A percentile compares a stretch with the other conserved stretches of the same genome.
These are phyloP conservation scores for Myochromella boudieri DNA, from an alignment of 768 basidiomycete species.

Conservation along the genomic window DNA sequence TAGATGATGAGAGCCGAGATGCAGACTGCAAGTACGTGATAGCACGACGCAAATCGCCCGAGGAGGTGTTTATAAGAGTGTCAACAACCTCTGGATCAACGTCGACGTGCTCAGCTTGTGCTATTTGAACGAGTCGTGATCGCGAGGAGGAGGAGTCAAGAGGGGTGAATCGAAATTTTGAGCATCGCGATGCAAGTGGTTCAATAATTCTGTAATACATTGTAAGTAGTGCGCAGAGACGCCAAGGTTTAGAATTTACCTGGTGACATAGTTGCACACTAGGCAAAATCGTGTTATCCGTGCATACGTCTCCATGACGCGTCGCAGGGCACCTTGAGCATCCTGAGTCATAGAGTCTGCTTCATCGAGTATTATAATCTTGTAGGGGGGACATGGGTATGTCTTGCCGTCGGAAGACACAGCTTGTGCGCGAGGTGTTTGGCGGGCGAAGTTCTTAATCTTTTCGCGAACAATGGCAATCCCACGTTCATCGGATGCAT, in stretches of 20 bases:
- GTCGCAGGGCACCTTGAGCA: slow-evolving; percentile 91
- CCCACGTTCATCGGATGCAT: slow-evolving; percentile 98
- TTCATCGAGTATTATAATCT: slow-evolving; percentile 98
- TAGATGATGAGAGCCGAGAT: slow-evolving; percentile 78
- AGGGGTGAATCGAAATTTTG: slow-evolving; percentile 97
- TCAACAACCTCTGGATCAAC: slow-evolving; percentile 60
- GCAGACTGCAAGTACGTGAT: slow-evolving; percentile 99
- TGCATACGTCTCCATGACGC: slow-evolving; percentile 99
- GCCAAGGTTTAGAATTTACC: slow-evolving; percentile 46
- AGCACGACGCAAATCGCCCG: slow-evolving; percentile 92
- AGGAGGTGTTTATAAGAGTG: slow-evolving; percentile 75
- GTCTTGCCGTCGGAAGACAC: slow-evolving; percentile 73
- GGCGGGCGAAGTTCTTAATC: slow-evolving; percentile 96
- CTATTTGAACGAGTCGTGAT: slow-evolving; percentile 77
- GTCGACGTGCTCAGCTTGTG: slow-evolving; percentile 67
- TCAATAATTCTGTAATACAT: slow-evolving; percentile 81
- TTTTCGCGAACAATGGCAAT: slow-evolving; percentile 97
- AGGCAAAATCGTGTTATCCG: slow-evolving; percentile 97
- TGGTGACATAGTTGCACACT: slow-evolving; percentile 98
- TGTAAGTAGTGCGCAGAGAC: background rate
- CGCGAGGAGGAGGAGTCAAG: slow-evolving; percentile 79
- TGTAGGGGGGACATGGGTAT: slow-evolving; percentile 97
- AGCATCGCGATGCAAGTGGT: slow-evolving; percentile 96
- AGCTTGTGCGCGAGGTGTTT: slow-evolving; percentile 81
- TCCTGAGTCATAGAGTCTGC: slow-evolving; percentile 99